Evolutionary conservation across 208 protist genomes (phyloP).

Genomic region (Paratrypanosoma confusum): DNA sequence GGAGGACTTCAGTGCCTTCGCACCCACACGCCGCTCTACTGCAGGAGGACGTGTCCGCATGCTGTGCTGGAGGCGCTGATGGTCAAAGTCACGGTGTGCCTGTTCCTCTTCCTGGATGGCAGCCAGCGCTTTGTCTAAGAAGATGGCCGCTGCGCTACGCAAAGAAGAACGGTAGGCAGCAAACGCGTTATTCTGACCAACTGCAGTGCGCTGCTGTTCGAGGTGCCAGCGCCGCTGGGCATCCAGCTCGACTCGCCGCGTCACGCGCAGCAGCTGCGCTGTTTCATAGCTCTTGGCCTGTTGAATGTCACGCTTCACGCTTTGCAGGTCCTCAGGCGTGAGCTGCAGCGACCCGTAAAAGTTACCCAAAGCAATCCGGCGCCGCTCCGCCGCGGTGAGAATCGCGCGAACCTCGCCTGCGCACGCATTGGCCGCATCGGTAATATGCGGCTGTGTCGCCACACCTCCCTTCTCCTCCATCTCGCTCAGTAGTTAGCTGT

Average conservation of each 20-base stretch:
- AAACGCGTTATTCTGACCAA: too few relatives aligned
- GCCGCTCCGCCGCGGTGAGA: constrained; percentile 1
- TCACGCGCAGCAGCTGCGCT: neutral
- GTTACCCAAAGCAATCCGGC: constrained; percentile 6
- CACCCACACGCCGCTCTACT: too few relatives aligned
- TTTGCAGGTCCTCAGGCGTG: neutral
- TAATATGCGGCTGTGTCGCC: too few relatives aligned
- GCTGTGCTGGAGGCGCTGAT: neutral
- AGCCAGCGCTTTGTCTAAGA: neutral
- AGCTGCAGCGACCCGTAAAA: constrained; percentile 7
- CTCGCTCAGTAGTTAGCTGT: too few relatives aligned
- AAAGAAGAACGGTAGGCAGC: too few relatives aligned
- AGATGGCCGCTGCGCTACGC: neutral
- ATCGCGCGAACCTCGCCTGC: too few relatives aligned
- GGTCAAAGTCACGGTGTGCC: neutral
- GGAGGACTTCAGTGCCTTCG: too few relatives aligned
- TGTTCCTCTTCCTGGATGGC: neutral
- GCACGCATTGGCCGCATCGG: too few relatives aligned
- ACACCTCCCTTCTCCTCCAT: too few relatives aligned
- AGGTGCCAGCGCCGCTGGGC: constrained; percentile 1
- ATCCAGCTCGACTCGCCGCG: constrained; percentile 7
- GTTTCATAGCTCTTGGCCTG: constrained; percentile 7
- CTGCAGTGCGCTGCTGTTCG: neutral
- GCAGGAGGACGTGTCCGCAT: too few relatives aligned
- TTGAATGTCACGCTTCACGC: neutral